These are phyloP conservation scores for Pestalotiopsis sp. DNA, from an alignment of 2,329 filamentous ascomycete species.

Conservation along the genomic window DNA sequence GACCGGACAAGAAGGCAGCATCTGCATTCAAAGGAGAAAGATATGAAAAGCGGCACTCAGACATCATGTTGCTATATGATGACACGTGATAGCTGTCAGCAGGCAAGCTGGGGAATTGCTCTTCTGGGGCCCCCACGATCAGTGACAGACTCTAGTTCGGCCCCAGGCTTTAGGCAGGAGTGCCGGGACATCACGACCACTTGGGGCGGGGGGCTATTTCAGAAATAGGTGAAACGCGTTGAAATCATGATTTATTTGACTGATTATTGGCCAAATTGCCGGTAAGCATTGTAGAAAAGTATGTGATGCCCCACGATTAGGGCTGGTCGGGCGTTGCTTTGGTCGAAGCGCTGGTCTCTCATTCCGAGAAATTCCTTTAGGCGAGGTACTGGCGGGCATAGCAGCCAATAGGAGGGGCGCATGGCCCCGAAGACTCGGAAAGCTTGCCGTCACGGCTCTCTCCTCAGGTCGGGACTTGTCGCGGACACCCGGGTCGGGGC, in stretches of 20 bases:
- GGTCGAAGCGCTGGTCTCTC: not conserved
- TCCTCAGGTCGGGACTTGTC: not conserved
- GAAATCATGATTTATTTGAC: not conserved
- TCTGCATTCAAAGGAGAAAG: no score
- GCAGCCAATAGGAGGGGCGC: slow-evolving; percentile 5
- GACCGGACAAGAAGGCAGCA: no score
- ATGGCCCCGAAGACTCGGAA: slow-evolving; percentile 13
- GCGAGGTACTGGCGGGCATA: not conserved
- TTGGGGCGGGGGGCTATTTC: not conserved
- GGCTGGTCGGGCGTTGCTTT: not conserved
- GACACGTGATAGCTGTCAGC: no score
- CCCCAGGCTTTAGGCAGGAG: no score
- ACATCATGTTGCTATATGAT: no score
- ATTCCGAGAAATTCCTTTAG: slow-evolving; percentile 15
- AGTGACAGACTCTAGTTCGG: no score
- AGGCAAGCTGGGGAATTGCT: no score
- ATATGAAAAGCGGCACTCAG: no score
- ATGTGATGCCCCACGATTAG: not conserved
- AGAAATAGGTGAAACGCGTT: not conserved
- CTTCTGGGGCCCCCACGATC: no score
- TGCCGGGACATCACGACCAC: no score
- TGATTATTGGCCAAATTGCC: not conserved
- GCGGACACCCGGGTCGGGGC: slow-evolving; percentile 8
- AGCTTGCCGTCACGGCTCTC: slow-evolving; percentile 8
- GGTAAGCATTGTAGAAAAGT: not conserved